Base-by-base conservation (phyloP, 1,284 basidiomycete species). In the Apiotrichum gracile region DNA sequence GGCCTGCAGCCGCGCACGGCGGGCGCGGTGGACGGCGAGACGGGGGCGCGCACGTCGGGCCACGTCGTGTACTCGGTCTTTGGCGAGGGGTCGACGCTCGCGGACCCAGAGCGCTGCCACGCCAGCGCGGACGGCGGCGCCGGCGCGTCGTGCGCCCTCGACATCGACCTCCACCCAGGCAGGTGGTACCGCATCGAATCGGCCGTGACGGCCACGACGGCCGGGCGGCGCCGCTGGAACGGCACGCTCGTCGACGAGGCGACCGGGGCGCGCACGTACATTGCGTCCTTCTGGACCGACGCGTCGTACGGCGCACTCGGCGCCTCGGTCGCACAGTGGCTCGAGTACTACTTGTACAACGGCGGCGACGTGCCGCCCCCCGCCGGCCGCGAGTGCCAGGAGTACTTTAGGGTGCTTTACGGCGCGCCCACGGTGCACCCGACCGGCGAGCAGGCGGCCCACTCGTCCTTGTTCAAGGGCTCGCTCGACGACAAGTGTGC, bases 331-430 rank as follows among this genome's bases (percentile, higher is more conserved):
- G 21, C 41, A 4, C 41, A 49, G 52, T 54, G 52, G 52, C 52
- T 54, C 35, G 52, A 54, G 47, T 54, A 42, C 41, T 54, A 46
- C 35, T 3, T 9, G 5, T 54, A 25, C 35, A 54, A 54, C 29
- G 25, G 21, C 16, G 16, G 19, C 24, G 33, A 38, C 14, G 8
- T 9, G 24, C 19, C 6, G 8, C 29, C 40, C 3, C 40, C 51
- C 6, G 39, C 29, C 4, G 14, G 37, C 26, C 41, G 37, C 35
- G 34, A 27, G 5, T 54, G 52, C 47, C 41, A 49, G 42, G 47
- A 47, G 10, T 25, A 17, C 13, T 54, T 45, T 42, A 19, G 31
- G 21, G 35, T 35, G 7, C 4, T 5, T 9, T 49, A 26, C 25
- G 35, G 42, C 34, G 16, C 7, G 21, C 47, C 52, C 16, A 25